These are phyloP conservation scores for Musa troglodytarum DNA, from an alignment of 176 grass and related monocot species.

Conservation along the genomic window DNA sequence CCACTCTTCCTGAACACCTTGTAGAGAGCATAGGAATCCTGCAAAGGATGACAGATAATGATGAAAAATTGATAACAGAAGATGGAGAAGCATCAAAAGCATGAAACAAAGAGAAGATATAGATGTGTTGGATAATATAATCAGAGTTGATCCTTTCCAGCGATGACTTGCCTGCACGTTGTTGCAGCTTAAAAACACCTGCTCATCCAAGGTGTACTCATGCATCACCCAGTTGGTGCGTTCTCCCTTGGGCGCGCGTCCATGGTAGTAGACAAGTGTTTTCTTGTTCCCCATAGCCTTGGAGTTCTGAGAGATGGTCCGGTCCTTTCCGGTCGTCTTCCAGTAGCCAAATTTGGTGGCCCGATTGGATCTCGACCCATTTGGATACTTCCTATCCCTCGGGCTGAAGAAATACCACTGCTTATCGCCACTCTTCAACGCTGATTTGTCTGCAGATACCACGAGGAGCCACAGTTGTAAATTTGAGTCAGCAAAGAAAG, in stretches of 20 bases:
- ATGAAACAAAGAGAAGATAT: no score
- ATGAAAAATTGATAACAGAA: neutral
- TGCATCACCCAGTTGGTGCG: conserved; percentile 22
- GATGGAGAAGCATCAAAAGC: no score
- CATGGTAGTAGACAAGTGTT: conserved; percentile 20
- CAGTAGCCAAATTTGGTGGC: conserved; percentile 13
- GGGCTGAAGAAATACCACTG: conserved; percentile 22
- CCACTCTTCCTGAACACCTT: conserved; percentile 97
- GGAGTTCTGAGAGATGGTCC: conserved; percentile 12
- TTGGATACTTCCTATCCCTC: conserved; percentile 13
- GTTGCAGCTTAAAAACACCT: conserved; percentile 27
- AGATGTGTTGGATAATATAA: neutral
- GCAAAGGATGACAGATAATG: conserved; percentile 5
- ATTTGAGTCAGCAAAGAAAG: neutral
- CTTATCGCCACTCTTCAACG: conserved; percentile 8
- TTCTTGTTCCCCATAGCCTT: conserved; percentile 11
- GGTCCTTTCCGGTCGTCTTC: conserved; percentile 17
- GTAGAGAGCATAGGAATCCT: conserved; percentile 70
- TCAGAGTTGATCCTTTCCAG: neutral
- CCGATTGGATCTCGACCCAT: conserved; percentile 13
- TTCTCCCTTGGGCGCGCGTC: conserved; percentile 9
- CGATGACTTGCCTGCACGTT: conserved; percentile 22
- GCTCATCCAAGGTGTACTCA: conserved; percentile 40
- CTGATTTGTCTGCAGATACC: conserved; percentile 10
- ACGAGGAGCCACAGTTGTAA: neutral